These are phyloP conservation scores for Penicillium steckii DNA, from an alignment of 495 filamentous ascomycete genomes.

Conservation along the genomic window DNA sequence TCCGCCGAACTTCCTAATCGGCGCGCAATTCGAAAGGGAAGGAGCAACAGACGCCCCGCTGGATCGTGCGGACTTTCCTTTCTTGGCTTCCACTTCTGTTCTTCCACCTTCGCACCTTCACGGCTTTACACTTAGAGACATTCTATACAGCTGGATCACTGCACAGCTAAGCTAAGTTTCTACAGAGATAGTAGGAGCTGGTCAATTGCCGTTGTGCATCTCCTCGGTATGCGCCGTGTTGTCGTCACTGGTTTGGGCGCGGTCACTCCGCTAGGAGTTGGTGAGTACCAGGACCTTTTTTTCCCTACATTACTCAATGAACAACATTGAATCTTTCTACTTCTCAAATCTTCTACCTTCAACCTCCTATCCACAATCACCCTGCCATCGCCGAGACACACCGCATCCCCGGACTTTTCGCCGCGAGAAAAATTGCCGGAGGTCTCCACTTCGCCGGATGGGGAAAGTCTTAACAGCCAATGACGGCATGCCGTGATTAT, in stretches of 20 bases:
- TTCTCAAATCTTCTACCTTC: not conserved
- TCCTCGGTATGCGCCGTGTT: slow-evolving; percentile 78
- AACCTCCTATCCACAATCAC: not conserved
- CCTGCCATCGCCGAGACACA: not conserved
- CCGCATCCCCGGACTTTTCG: slow-evolving; percentile 12
- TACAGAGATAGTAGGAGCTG: not conserved
- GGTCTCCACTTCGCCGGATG: slow-evolving; percentile 24
- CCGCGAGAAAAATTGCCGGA: slow-evolving; percentile 5
- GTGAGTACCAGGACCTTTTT: slow-evolving; percentile 34
- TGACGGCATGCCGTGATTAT: slow-evolving; percentile 12
- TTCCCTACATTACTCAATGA: not conserved
- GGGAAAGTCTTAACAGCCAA: slow-evolving; percentile 31
- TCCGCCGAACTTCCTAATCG: slow-evolving; percentile 22
- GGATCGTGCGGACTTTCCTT: slow-evolving; percentile 49
- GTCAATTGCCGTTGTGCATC: not conserved
- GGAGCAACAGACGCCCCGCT: slow-evolving; percentile 24
- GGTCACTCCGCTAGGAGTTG: slow-evolving; percentile 86
- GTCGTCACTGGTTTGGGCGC: slow-evolving; percentile 94
- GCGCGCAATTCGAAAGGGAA: slow-evolving; percentile 22
- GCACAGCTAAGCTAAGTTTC: too few relatives aligned
- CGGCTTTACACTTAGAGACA: too few relatives aligned
- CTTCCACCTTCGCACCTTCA: too few relatives aligned
- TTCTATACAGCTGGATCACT: too few relatives aligned
- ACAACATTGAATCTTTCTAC: too few relatives aligned
- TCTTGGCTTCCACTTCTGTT: too few relatives aligned